A percentile compares a stretch with the other conserved stretches of the same genome.
Conservation (phyloP, 768 basidiomycete genomes). For the Postia placenta region DNA sequence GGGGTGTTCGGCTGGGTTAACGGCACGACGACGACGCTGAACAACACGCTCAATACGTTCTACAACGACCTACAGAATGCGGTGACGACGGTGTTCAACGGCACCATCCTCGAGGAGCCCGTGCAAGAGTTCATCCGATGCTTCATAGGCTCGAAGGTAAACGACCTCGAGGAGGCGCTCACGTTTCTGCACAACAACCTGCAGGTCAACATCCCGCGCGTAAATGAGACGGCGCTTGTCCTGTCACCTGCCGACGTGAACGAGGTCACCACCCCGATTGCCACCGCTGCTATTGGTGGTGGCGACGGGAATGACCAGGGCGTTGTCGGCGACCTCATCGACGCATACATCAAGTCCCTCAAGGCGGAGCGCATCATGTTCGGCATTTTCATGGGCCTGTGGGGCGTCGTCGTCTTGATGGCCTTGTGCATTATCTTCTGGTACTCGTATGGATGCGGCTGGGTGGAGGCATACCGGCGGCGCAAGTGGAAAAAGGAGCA, state of each 20-base stretch:
- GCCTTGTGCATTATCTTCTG: constrained; percentile 65
- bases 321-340: constrained; percentile 67
- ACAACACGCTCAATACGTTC: constrained; percentile 79
- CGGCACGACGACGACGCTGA: constrained; percentile 79
- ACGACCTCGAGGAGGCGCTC: constrained; percentile 78
- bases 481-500: constrained; percentile 48
- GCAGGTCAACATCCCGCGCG: constrained; percentile 68
- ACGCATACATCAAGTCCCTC: constrained; percentile 64
- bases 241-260: constrained; percentile 67
- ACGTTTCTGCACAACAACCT: constrained; percentile 92
- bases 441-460: constrained; percentile 54
- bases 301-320: constrained; percentile 46
- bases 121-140: constrained; percentile 86
- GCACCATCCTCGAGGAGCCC: constrained; percentile 75
- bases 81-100: constrained; percentile 76
- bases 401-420: constrained; percentile 80
- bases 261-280: constrained; percentile 75
- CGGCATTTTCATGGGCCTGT: constrained; percentile 73
- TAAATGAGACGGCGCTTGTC: constrained; percentile 71
- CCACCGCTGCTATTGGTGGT: constrained; percentile 72
- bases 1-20: constrained; percentile 96
- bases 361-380: constrained; percentile 85
- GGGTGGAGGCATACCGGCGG: constrained; percentile 41
- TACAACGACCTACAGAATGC: constrained; percentile 79
- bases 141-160: constrained; percentile 86